Base-by-base conservation (phyloP, 306 rosid species). In the Dalbergia cultrata region DNA sequence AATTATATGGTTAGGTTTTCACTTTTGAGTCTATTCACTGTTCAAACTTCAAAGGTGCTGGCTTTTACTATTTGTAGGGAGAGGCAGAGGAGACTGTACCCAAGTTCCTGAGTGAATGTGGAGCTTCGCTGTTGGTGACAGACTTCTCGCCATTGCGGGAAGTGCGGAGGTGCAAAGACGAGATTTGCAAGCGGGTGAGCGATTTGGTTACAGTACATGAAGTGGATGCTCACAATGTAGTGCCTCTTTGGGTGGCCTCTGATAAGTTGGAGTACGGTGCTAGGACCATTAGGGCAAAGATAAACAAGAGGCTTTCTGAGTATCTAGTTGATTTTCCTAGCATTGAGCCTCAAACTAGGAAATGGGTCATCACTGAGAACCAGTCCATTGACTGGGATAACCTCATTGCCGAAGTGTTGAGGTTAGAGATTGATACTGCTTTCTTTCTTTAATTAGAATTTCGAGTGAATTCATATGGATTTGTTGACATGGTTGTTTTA, bases 201-300 rank as follows among this genome's bases (percentile, higher is more conserved):
- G 88, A 89, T 63, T 89, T 64, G 19, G 92, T 95, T 80, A 63
- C 80, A 4, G 75, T 95, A 21, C 94, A 91, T 82, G 99, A 95
- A 83, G 97, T 95, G 70, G 99, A 95, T 85, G 93, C 95, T 49
- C 99, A 95, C 82, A 95, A 93, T 43, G 82, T 95, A 33, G 99
- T 95, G 35, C 99, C 99, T 19, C 80, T 88, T 78, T 93, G 97
- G 99, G 89, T 76, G 6, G 88, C 97, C 9, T 95, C 99, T 4
- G 97, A 93, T 37, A 95, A 95, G 81, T 84, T 95, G 90, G 99
- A 95, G 83, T 90, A 93, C 60, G 85, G 97, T 82, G 97, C 99
- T 61, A 89, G 33, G 88, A 95, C 97, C 61, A 75, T 93, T 47
- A 91, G 99, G 88, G 85, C 85, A 16, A 95, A 90, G 91, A 95